phyloP scores from a whole-genome alignment of 805 yeast genomes.

The Cyberlindnera xylosilytica region DNA sequence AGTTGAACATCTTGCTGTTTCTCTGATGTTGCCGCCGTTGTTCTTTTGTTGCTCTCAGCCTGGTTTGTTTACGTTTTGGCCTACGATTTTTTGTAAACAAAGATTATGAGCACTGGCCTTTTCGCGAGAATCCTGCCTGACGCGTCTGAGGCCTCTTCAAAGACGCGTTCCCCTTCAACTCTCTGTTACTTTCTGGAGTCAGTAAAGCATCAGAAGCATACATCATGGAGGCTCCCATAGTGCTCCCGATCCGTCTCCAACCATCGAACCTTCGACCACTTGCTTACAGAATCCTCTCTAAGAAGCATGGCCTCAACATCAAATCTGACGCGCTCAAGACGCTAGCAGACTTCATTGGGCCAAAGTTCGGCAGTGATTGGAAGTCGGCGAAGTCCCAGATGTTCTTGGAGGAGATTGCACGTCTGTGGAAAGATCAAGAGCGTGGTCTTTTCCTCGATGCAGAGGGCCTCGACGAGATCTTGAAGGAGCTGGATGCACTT shows the following conservation, averaged over 20 bases:
- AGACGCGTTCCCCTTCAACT: background rate
- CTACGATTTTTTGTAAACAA: background rate
- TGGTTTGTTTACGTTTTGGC: constrained; percentile 7
- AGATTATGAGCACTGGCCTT: constrained; percentile 1
- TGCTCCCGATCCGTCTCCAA: constrained; percentile 71
- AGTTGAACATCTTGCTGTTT: constrained; percentile 18
- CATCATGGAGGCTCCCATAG: constrained; percentile 27
- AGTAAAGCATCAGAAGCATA: too few relatives aligned
- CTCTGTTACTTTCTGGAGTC: background rate
- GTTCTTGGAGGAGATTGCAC: constrained; percentile 74
- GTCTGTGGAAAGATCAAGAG: constrained; percentile 84
- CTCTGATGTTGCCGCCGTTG: background rate
- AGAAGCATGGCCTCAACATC: constrained; percentile 87
- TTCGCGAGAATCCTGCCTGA: constrained; percentile 5
- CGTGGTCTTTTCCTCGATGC: constrained; percentile 85
- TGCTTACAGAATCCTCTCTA: constrained; percentile 86
- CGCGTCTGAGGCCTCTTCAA: constrained; percentile 11
- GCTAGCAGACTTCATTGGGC: constrained; percentile 74
- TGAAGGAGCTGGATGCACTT: constrained; percentile 48
- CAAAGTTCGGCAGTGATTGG: constrained; percentile 84
- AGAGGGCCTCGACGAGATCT: constrained; percentile 57
- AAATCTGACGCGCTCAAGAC: constrained; percentile 78
- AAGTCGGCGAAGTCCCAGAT: constrained; percentile 58
- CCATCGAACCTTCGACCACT: constrained; percentile 86
- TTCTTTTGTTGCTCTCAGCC: background rate